A percentile compares a stretch with the other conserved stretches of the same genome.
Evolutionary conservation across 1,284 basidiomycete species (phyloP).

Genomic region (Pseudozyma sp.): DNA sequence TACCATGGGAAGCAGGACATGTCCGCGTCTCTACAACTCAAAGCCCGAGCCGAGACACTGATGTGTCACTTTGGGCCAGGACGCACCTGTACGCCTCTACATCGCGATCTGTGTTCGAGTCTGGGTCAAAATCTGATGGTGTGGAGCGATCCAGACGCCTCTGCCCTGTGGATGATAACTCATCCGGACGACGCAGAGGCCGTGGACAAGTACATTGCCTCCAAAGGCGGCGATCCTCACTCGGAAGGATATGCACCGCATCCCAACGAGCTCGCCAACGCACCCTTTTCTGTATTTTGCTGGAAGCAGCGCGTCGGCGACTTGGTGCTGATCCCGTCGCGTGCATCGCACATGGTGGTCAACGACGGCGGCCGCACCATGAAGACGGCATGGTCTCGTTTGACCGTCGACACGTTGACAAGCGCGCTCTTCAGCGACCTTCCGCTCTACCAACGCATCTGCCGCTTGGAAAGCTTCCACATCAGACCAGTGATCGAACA

Average conservation of each 20-base stretch:
- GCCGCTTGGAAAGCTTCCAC: constrained; percentile 22
- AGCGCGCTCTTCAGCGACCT: constrained; percentile 30
- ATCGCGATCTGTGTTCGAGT: constrained; percentile 36
- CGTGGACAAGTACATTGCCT: constrained; percentile 21
- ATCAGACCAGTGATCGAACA: constrained; percentile 32
- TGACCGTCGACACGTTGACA: constrained; percentile 26
- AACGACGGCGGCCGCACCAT: constrained; percentile 34
- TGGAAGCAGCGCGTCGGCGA: constrained; percentile 37
- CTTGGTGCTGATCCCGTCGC: constrained; percentile 38
- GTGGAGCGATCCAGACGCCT: constrained; percentile 23
- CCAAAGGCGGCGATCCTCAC: constrained; percentile 21
- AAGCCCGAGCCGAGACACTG: constrained; percentile 7
- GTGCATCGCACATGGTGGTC: constrained; percentile 24
- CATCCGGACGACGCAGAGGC: constrained; percentile 15
- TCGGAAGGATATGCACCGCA: constrained; percentile 13
- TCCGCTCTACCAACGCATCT: constrained; percentile 40
- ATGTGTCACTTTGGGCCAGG: constrained; percentile 28
- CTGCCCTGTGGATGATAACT: constrained; percentile 32
- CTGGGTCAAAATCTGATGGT: constrained; percentile 46
- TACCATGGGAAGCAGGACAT: constrained; percentile 29
- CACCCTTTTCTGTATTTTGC: constrained; percentile 24
- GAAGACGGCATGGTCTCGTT: constrained; percentile 36
- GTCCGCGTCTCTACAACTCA: constrained; percentile 2
- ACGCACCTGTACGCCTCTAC: constrained; percentile 21
- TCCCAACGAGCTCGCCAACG: constrained; percentile 24